Conservation (phyloP, 129 eudicot genomes). For the Calendula officinalis region DNA sequence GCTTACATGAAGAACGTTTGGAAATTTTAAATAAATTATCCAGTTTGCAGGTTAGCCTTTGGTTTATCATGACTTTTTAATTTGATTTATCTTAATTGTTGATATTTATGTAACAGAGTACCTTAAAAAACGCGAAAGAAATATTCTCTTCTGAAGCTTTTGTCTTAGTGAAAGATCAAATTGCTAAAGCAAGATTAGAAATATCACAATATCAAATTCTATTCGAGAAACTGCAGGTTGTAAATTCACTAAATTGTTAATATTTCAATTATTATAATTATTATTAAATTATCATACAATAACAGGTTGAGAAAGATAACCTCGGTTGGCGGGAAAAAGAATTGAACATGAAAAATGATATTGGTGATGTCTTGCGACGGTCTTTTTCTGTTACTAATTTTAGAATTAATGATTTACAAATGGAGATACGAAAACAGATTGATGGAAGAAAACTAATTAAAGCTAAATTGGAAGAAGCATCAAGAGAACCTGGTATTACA, state of each 20-base stretch:
- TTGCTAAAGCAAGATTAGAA: conserved; percentile 78
- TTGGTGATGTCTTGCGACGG: conserved; percentile 59
- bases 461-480: conserved; percentile 70
- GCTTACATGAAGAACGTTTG: conserved; percentile 68
- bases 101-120: conserved; percentile 50
- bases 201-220: conserved; percentile 57
- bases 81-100: conserved; percentile 5
- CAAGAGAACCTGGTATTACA: conserved; percentile 71
- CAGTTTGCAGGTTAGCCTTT: conserved; percentile 59
- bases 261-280: conserved; percentile 33
- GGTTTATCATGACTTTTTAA: not conserved
- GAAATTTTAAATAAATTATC: conserved; percentile 58
- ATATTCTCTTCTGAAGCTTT: conserved; percentile 70
- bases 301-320: conserved; percentile 82
- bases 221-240: conserved; percentile 86
- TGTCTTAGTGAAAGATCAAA: conserved; percentile 64
- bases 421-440: conserved; percentile 58
- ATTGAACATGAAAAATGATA: conserved; percentile 51
- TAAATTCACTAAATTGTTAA: conserved; percentile 24
- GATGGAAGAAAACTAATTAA: conserved; percentile 54
- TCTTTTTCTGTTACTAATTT: conserved; percentile 52
- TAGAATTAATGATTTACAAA: conserved; percentile 61
- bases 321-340: conserved; percentile 89
- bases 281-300: not conserved
- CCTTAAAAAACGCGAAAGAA: conserved; percentile 55